Conservation (phyloP, 306 rosid species). For the Trifolium repens region DNA sequence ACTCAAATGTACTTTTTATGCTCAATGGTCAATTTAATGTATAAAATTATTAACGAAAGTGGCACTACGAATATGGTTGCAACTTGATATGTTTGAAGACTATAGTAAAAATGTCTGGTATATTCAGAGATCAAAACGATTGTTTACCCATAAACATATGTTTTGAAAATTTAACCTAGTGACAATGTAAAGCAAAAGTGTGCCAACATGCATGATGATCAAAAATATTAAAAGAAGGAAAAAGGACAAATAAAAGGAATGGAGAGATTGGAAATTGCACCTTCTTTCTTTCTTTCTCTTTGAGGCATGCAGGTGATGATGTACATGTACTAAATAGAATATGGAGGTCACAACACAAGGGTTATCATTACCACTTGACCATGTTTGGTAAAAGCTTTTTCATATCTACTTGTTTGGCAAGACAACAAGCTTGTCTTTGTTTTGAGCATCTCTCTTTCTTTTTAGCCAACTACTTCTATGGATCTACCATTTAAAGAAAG, state of each 20-base stretch:
- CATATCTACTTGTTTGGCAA: constrained; percentile 39
- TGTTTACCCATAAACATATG: not conserved
- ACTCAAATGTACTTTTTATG: too few relatives aligned
- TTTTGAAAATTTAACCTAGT: not conserved
- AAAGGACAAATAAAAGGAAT: not conserved
- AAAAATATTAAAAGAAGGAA: not conserved
- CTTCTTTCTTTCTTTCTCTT: constrained; percentile 31
- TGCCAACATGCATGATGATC: constrained; percentile 1
- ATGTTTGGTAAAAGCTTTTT: constrained; percentile 32
- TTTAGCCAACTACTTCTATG: not conserved
- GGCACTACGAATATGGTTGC: too few relatives aligned
- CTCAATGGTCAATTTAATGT: too few relatives aligned
- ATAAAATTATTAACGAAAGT: too few relatives aligned
- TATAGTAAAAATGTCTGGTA: too few relatives aligned
- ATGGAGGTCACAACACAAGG: constrained; percentile 16
- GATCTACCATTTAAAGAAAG: not conserved
- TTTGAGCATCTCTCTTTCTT: constrained; percentile 13
- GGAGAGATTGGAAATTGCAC: constrained; percentile 42
- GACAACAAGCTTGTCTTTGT: constrained; percentile 25
- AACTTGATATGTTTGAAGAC: too few relatives aligned
- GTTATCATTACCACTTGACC: constrained; percentile 37
- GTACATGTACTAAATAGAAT: constrained; percentile 5
- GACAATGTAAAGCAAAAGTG: constrained; percentile 14
- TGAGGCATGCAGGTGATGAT: constrained; percentile 19
- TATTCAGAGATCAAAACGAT: too few relatives aligned